Conservation (phyloP, 768 basidiomycete species). For the Clitopilus passeckerianus region DNA sequence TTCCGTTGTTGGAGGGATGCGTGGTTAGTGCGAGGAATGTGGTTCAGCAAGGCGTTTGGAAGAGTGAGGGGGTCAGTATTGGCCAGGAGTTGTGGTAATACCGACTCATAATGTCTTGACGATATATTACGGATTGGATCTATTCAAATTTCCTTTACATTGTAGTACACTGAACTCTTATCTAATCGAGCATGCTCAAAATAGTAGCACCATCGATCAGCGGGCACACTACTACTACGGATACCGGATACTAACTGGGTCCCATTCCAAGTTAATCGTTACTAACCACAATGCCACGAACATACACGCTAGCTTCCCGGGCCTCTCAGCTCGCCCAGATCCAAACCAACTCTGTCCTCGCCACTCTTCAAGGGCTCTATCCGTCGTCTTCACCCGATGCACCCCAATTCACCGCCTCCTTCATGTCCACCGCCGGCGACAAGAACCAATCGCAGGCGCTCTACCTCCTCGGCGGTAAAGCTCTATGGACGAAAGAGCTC, state of each 20-base stretch:
- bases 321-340: constrained; percentile 85
- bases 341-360: constrained; percentile 80
- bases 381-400: constrained; percentile 35
- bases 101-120: too few species aligned
- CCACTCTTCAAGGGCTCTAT: constrained; percentile 52
- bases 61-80: constrained; percentile 25
- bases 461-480: constrained; percentile 87
- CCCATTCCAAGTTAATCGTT: too few species aligned
- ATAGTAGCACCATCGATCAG: background rate
- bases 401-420: constrained; percentile 38
- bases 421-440: constrained; percentile 73
- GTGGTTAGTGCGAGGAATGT: constrained; percentile 67
- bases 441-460: constrained; percentile 85
- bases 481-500: constrained; percentile 95
- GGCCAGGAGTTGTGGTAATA: background rate
- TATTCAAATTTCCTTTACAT: too few species aligned
- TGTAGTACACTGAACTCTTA: background rate
- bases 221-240: background rate
- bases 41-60: constrained; percentile 36
- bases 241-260: too few species aligned
- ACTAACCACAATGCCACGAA: constrained; percentile 23
- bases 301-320: constrained; percentile 78
- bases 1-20: constrained; percentile 78
- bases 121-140: too few species aligned
- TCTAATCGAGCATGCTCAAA: background rate